These are phyloP conservation scores for Akanthomyces dipterigenus DNA, from an alignment of 2,329 filamentous ascomycete genomes.

Conservation along the genomic window DNA sequence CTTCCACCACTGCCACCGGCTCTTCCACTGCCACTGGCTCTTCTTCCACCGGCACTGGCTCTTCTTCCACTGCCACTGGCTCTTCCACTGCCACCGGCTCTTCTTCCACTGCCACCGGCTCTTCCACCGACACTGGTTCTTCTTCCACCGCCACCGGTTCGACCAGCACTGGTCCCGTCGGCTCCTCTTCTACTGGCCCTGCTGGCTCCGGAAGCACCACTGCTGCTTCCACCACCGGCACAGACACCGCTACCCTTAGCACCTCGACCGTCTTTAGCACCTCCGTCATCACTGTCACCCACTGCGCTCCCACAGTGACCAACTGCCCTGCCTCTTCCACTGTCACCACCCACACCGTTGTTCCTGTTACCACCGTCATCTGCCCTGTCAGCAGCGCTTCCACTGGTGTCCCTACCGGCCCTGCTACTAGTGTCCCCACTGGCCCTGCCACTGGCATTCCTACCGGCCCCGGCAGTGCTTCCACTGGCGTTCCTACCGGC, in stretches of 20 bases:
- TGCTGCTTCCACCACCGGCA: background rate
- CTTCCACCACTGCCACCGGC: background rate
- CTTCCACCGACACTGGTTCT: background rate
- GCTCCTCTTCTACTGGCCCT: background rate
- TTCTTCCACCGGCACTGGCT: background rate
- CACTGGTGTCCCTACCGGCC: background rate
- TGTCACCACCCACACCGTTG: background rate
- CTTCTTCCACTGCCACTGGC: background rate
- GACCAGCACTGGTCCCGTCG: background rate
- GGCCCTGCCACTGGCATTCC: background rate
- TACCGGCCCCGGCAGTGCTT: background rate
- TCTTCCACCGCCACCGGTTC: background rate
- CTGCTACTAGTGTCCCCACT: background rate
- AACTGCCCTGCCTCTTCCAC: constrained; percentile 12
- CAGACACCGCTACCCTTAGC: background rate
- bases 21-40: background rate
- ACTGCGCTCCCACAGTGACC: constrained; percentile 1
- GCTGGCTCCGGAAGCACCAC: background rate
- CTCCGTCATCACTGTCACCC: constrained; percentile 6
- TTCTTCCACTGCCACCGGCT: background rate
- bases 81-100: background rate
- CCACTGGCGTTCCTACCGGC: background rate
- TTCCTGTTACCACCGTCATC: constrained; percentile 8
- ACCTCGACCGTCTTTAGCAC: constrained; percentile 9
- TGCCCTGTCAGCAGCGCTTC: background rate